Conservation (phyloP, 495 filamentous ascomycete species). For the Talaromyces wortmannii region DNA sequence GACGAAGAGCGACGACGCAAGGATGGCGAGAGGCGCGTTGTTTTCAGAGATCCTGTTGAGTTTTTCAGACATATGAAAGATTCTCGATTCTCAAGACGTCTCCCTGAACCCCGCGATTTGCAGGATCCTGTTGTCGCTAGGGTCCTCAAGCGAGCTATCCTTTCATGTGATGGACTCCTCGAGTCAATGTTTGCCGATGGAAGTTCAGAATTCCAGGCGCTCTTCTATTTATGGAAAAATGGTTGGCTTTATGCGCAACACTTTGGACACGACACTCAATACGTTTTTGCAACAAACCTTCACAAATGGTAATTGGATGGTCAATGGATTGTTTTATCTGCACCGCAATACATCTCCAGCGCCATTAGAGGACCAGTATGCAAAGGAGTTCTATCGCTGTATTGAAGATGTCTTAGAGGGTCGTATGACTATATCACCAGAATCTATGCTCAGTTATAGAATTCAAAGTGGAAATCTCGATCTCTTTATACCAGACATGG, state of each 20-base stretch:
- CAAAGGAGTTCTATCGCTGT: slow-evolving; percentile 17
- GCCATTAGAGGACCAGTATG: slow-evolving; percentile 16
- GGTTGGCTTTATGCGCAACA: slow-evolving; percentile 16
- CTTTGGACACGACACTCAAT: slow-evolving; percentile 6
- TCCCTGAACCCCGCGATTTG: too few species aligned
- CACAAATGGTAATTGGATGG: slow-evolving; percentile 13
- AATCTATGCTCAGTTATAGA: slow-evolving; percentile 10
- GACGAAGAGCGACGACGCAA: too few species aligned
- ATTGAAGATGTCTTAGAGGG: slow-evolving; percentile 11
- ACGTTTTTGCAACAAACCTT: slow-evolving; percentile 12
- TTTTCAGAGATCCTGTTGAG: too few species aligned
- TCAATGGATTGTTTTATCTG: slow-evolving; percentile 9
- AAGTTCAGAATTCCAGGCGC: too few species aligned
- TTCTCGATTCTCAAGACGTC: too few species aligned
- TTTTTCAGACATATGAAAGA: too few species aligned
- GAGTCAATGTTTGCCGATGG: too few species aligned
- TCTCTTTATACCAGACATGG: neutral
- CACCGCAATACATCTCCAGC: neutral
- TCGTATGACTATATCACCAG: slow-evolving; percentile 13
- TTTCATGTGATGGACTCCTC: too few species aligned
- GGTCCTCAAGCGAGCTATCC: too few species aligned
- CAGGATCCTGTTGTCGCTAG: too few species aligned
- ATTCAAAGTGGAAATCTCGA: slow-evolving; percentile 9
- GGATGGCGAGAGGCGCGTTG: too few species aligned
- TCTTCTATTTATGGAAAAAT: slow-evolving; percentile 12